Conservation (phyloP, 2,329 filamentous ascomycete species). For the Paraphoma chrysanthemicola region DNA sequence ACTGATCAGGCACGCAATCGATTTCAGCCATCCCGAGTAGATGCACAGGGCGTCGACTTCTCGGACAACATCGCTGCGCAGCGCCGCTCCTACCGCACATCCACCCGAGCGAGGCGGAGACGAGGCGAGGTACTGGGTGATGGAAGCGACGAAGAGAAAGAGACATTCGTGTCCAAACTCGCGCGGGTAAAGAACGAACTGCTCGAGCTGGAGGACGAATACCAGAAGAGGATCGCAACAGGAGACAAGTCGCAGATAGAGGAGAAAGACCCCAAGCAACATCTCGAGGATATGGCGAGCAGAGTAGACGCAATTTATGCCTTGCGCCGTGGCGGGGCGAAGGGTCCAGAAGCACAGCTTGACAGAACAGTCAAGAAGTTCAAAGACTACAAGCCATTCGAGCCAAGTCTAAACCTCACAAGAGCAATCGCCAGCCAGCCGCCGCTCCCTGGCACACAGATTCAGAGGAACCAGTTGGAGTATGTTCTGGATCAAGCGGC, state of each 20-base stretch:
- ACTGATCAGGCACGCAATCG: slow-evolving; percentile 79
- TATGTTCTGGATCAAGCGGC: slow-evolving; percentile 81
- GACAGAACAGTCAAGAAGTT: slow-evolving; percentile 44
- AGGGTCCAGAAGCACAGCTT: slow-evolving; percentile 46
- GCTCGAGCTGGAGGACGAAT: slow-evolving; percentile 67
- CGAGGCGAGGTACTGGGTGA: slow-evolving; percentile 72
- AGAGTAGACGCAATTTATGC: slow-evolving; percentile 71
- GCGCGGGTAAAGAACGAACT: slow-evolving; percentile 84
- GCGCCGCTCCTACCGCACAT: slow-evolving; percentile 77
- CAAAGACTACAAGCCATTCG: slow-evolving; percentile 39
- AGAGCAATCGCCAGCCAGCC: slow-evolving; percentile 39
- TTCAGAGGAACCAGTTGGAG: slow-evolving; percentile 43
- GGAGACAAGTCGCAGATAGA: slow-evolving; percentile 50
- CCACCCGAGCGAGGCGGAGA: slow-evolving; percentile 69
- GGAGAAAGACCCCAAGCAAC: slow-evolving; percentile 58
- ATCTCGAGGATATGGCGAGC: slow-evolving; percentile 71
- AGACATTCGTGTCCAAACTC: slow-evolving; percentile 79
- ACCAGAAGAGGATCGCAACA: slow-evolving; percentile 58
- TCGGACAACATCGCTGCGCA: slow-evolving; percentile 86
- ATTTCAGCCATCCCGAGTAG: slow-evolving; percentile 78
- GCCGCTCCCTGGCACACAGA: slow-evolving; percentile 41
- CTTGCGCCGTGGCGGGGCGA: slow-evolving; percentile 41
- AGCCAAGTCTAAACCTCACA: slow-evolving; percentile 29
- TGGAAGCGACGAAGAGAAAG: slow-evolving; percentile 70
- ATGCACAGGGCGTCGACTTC: slow-evolving; percentile 82